Conservation (phyloP, 208 protist genomes). For the Acanthamoeba culbertsoni region DNA sequence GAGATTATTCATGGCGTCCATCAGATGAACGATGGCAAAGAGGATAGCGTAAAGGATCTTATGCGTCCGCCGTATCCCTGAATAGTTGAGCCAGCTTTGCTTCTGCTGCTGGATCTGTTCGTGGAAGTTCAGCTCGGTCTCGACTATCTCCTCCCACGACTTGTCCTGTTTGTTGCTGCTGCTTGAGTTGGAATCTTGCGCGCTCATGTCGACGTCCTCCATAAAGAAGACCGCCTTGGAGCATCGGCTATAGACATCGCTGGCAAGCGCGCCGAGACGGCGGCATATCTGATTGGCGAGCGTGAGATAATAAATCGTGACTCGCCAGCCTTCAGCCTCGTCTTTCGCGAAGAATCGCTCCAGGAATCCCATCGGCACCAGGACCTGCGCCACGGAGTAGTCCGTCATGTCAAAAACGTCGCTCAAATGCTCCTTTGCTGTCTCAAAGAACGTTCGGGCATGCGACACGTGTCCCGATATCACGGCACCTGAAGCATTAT, state of each 20-base stretch:
- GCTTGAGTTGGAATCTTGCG: not conserved
- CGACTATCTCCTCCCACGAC: slow-evolving; percentile 2
- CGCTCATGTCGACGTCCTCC: not conserved
- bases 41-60: slow-evolving; percentile 10
- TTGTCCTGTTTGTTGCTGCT: not conserved
- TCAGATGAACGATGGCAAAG: slow-evolving; percentile 4
- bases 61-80: not conserved
- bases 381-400: slow-evolving; percentile 40
- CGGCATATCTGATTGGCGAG: slow-evolving; percentile 27
- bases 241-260: slow-evolving; percentile 24
- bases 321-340: not conserved
- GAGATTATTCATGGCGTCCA: slow-evolving; percentile 44
- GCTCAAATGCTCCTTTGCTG: slow-evolving; percentile 1
- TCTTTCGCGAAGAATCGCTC: not conserved
- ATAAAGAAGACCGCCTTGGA: slow-evolving; percentile 8
- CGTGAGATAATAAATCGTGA: slow-evolving; percentile 19
- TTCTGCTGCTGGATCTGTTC: slow-evolving; percentile 14
- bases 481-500: not conserved
- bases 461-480: slow-evolving; percentile 5
- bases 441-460: not conserved
- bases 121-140: slow-evolving; percentile 5
- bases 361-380: slow-evolving; percentile 15
- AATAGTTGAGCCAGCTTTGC: slow-evolving; percentile 15
- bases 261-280: not conserved
- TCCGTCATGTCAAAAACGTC: slow-evolving; percentile 39